These are phyloP conservation scores for Hyphopichia fennica DNA, from an alignment of 1,139 yeast genomes.

Conservation along the genomic window DNA sequence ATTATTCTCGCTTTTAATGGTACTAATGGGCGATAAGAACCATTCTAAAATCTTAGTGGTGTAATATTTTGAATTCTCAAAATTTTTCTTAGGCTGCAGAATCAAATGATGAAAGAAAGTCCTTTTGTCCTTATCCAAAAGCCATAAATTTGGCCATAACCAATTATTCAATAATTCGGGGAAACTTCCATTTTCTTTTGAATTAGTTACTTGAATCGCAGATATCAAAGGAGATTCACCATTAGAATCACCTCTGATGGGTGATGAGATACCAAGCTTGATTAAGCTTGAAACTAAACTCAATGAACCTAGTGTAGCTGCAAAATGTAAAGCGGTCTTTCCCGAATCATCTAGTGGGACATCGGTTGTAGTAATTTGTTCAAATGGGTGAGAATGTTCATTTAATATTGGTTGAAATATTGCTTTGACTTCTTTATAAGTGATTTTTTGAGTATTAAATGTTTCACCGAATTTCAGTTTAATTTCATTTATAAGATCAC, in stretches of 20 bases:
- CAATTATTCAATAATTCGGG: constrained; percentile 29
- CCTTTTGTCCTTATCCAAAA: constrained; percentile 34
- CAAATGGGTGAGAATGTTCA: constrained; percentile 9
- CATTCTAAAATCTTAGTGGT: constrained; percentile 76
- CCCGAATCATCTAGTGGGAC: constrained; percentile 43
- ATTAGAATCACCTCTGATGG: constrained; percentile 35
- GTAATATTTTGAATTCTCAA: constrained; percentile 58
- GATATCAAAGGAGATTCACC: constrained; percentile 48
- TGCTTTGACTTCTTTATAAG: constrained; percentile 33
- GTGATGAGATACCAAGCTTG: constrained; percentile 36
- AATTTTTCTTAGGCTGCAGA: constrained; percentile 26
- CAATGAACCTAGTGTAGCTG: constrained; percentile 42
- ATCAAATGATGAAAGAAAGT: constrained; percentile 40
- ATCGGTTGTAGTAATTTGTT: constrained; percentile 22
- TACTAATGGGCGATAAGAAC: constrained; percentile 46
- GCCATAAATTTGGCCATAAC: constrained; percentile 41
- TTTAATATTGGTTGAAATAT: constrained; percentile 21
- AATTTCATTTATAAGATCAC: constrained; percentile 48
- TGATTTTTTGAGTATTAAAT: constrained; percentile 34
- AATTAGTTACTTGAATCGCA: constrained; percentile 42
- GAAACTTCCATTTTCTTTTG: constrained; percentile 48
- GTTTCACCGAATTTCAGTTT: constrained; percentile 51
- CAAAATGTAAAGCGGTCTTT: constrained; percentile 49
- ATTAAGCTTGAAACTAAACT: constrained; percentile 39
- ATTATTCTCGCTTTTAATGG: constrained; percentile 5